Evolutionary conservation across 352 stramenopile genomes (phyloP), one percentile per base, ranked within the genome.

Genomic region (Pythium chondricola): DNA sequence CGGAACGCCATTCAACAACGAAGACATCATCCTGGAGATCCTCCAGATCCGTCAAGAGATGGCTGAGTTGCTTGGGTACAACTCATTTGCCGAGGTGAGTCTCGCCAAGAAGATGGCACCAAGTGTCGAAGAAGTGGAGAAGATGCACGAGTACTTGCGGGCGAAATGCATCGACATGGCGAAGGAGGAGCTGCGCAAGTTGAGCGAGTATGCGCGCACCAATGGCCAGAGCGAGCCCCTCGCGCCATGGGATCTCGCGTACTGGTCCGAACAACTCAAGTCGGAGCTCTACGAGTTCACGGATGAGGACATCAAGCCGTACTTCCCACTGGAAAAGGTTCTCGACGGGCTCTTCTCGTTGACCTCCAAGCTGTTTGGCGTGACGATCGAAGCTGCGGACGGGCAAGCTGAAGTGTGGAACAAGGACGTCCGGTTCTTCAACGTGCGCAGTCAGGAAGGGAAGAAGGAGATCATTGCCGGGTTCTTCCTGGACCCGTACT

Each of bases 401-500:
- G 75, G 71, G 16, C 53, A 83, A 17, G 48, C 60, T 0, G 74
- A 93, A 33, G 68, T 85, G 2, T 99, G 96, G 96, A 88, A 99
- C 68, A 52, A 76, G n/a, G 94, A 98, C 61, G 95, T 98, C 27
- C 71, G 79, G 46, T 99, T 98, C 67, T 99, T 98, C 63, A 88
- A 97, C 33, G 83, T 99, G 41, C 74, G 71, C 26, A 74, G 65
- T 36, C 83, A 82, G 32, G 83, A 96, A 39, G 70, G 65, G 11
- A 65, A 80, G 14, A 85, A 83, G 33, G 61, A 85, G 17, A 65
- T 97, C 30, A 93, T 99, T 45, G 96, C 96, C 10, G 91, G 82
- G 35, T 99, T 99, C 66, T 99, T 86, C 61, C 64, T 99, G 36
- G 96, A 99, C 66, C 91, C 96, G 16, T 99, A 98, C 58, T 98